Percentiles rank a stretch among this genome's conserved stretches.
Evolutionary conservation across 2,329 filamentous ascomycete genomes (phyloP).

Genomic region (Fusarium hainanense): DNA sequence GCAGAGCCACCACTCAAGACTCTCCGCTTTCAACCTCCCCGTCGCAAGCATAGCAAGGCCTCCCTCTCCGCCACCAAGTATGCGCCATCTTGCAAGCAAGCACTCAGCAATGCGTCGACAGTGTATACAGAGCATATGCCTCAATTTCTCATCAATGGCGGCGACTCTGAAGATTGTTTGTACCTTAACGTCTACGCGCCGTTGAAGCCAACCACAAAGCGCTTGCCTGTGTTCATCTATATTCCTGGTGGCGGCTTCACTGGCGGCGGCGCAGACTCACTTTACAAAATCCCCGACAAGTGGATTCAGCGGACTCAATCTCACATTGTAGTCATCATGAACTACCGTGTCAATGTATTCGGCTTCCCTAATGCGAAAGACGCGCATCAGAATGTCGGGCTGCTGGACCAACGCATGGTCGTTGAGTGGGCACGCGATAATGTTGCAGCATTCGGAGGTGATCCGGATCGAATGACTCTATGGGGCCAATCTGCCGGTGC

Average conservation of each 20-base stretch:
- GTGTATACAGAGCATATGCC: constrained; percentile 16
- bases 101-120: constrained; percentile 4
- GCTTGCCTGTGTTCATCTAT: constrained; percentile 13
- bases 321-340: constrained; percentile 17
- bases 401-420: constrained; percentile 21
- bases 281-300: constrained; percentile 15
- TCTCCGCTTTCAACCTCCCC: constrained; percentile 16
- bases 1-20: constrained; percentile 15
- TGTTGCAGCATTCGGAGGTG: background rate
- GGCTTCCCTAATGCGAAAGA: constrained; percentile 13
- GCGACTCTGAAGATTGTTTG: constrained; percentile 14
- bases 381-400: constrained; percentile 8
- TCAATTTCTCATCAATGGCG: constrained; percentile 13
- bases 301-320: constrained; percentile 20
- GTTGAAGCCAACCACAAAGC: background rate
- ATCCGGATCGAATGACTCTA: background rate
- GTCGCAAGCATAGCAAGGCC: background rate
- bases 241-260: constrained; percentile 17
- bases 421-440: constrained; percentile 21
- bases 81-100: constrained; percentile 19
- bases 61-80: constrained; percentile 1
- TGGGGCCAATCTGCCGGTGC: constrained; percentile 22
- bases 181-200: constrained; percentile 21
- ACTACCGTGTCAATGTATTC: constrained; percentile 20
- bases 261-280: constrained; percentile 5